phyloP scores from a whole-genome alignment of 1,139 yeast genomes.

The Diutina scorzettiae region DNA sequence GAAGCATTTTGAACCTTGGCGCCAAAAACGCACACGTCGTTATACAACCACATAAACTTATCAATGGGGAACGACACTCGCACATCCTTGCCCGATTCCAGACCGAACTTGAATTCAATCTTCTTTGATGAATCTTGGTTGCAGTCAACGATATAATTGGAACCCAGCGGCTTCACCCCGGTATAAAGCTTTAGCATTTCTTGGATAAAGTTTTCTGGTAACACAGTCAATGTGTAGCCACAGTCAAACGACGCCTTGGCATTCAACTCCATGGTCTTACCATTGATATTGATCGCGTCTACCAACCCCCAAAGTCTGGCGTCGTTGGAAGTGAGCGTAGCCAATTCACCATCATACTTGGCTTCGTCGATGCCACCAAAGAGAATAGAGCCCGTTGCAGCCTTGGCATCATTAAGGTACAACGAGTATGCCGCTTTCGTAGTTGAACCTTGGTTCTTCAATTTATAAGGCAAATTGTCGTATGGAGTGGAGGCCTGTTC shows the following conservation, averaged over 20 bases:
- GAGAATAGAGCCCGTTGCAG: neutral
- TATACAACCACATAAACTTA: conserved; percentile 2
- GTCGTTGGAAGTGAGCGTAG: conserved; percentile 7
- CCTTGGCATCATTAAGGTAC: conserved; percentile 1
- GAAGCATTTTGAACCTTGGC: conserved; percentile 1
- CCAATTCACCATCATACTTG: conserved; percentile 2
- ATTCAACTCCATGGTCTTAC: neutral
- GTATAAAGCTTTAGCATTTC: neutral
- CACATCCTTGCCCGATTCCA: neutral
- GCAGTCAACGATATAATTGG: conserved; percentile 3
- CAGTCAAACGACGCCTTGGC: conserved; percentile 1
- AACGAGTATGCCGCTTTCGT: conserved; percentile 4
- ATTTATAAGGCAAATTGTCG: conserved; percentile 2
- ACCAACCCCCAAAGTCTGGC: conserved; percentile 1
- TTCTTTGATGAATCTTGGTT: neutral
- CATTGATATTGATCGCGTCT: neutral
- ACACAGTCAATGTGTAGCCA: conserved; percentile 5
- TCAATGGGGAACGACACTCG: neutral
- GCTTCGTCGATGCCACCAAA: conserved; percentile 6
- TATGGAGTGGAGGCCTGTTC: neutral
- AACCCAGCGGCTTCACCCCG: neutral
- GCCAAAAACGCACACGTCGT: conserved; percentile 3
- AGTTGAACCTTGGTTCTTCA: neutral
- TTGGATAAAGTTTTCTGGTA: neutral
- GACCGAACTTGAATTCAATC: conserved; percentile 1